Base-by-base conservation (phyloP, 2,329 filamentous ascomycete genomes). In the Penicillium rolfsii region DNA sequence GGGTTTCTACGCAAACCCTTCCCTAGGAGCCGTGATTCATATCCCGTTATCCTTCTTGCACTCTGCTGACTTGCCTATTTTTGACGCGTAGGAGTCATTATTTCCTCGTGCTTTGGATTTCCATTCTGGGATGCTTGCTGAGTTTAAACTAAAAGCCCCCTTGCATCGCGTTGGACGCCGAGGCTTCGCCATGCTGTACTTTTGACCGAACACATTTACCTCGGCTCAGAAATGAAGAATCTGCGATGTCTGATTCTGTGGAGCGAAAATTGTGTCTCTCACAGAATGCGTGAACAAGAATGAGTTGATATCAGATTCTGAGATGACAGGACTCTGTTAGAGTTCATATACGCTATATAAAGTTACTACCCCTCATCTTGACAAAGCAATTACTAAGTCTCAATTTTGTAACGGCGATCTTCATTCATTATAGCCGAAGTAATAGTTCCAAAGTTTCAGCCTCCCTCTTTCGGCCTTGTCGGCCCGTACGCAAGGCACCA, bases 401-500 rank as follows among this genome's bases (percentile, higher is more conserved):
- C 33, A n/a, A 46, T 16, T 16, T 28, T 28, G 43, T 9, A 43
- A n/a, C 8, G 22, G 19, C 11, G 40, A n/a, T 9, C 16, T 26
- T 26, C 12, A 41, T 52, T 28, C 35, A 12, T 35, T 9, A 57
- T n/a, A 40, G 48, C 36, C 36, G 35, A 46, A 28, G 4, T 2
- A 16, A 14, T 8, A 30, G 5, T 19, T 3, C 46, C n/a, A 49
- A 49, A 49, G 46, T 49, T 49, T 28, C 16, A 49, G 6, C 33
- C 36, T 28, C 38, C 16, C 33, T 58, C n/a, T 28, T 14, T 16
- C 26, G 36, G 48, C 16, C 24, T 26, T 8, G 12, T 33, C 52
- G 52, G 24, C 55, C 56, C 52, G 60, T 14, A 58, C 45, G 60
- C 46, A 62, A 62, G 56, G 60, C 33, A 11, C 24, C 14, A 6